Base-by-base conservation (phyloP, 164 flowering plant species). In the Akebia trifoliata region DNA sequence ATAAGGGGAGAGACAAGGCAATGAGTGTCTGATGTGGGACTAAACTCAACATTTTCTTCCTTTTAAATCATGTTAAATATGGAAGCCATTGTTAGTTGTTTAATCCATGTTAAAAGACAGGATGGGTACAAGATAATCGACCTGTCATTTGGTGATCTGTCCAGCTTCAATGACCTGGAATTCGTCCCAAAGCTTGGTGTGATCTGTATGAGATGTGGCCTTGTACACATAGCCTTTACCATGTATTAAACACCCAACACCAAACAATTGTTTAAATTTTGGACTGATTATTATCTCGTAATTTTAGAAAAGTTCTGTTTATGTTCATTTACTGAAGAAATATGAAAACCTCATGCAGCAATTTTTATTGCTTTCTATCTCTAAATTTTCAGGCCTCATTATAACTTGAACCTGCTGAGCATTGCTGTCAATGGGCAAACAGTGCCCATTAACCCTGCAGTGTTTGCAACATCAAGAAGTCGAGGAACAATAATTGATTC, bases 401-500 rank as follows among this genome's bases (percentile, higher is more conserved):
- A 90, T 69, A 90, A 94, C 67, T 63, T 94, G 68, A 70, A 94
- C 76, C 76, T 94, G 59, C 84, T 71, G 72, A 90, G 95, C 73
- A 88, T 94, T 66, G 68, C 95, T 54, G 82, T 94, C 29, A 77
- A 82, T 72, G 95, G 97, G 54, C 85, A 82, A 68, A 62, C 26
- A 22, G 53, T 94, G 69, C n/a, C 83, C 40, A 83, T 94, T 70
- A 79, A 83, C 65, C 63, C 91, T 51, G 52, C 89, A 54, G 90
- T 81, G 8, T 90, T 90, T 75, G 45, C 84, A 50, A 83, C 96
- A 50, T 81, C 96, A 66, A 72, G 42, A 64, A 78, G 52, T 63
- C 61, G 69, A 53, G 99, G 99, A 47, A 94, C 99, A 6, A 90
- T 90, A 34, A 59, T 94, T 65, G 99, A 94, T 78, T 83, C 96